These are phyloP conservation scores for maize (Zea mays) DNA, from an alignment of 176 grass and related monocot species.

Conservation along the genomic window DNA sequence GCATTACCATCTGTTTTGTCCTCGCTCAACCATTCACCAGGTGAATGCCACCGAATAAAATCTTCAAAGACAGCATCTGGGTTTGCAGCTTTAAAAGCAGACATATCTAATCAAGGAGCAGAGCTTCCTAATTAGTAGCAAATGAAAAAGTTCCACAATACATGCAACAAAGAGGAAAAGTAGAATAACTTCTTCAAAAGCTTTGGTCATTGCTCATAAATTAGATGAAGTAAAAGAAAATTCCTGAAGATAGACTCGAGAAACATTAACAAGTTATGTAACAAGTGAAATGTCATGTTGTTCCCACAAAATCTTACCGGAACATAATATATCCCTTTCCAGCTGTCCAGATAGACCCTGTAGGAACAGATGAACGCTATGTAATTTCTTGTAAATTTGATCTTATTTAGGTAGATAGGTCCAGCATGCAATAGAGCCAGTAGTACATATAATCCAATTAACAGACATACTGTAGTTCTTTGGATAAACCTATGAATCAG, in stretches of 20 bases:
- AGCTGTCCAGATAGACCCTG: conserved; percentile 92
- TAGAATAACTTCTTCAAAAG: neutral
- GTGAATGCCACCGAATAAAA: conserved; percentile 98
- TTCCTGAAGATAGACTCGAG: conserved; percentile 10
- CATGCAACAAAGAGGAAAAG: neutral
- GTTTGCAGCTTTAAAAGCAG: conserved; percentile 99
- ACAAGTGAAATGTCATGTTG: neutral
- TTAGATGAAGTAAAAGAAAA: conserved; percentile 37
- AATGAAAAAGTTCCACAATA: conserved; percentile 8
- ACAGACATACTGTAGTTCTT: neutral
- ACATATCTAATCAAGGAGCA: conserved; percentile 75
- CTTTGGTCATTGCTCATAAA: neutral
- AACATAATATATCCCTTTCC: conserved; percentile 89
- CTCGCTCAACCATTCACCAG: conserved; percentile 87
- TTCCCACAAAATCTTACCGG: conserved; percentile 56
- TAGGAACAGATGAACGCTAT: conserved; percentile 38
- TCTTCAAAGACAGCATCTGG: conserved; percentile 94
- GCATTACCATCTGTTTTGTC: conserved; percentile 46
- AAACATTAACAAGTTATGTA: conserved; percentile 19
- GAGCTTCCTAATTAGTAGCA: conserved; percentile 36
- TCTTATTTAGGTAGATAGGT: conserved; percentile 30
- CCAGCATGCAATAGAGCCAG: conserved; percentile 3
- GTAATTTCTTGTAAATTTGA: conserved; percentile 31
- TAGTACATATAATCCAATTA: neutral
- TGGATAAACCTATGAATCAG: neutral